Conservation (phyloP, 805 yeast species). For the Metschnikowia bowlesiae region DNA sequence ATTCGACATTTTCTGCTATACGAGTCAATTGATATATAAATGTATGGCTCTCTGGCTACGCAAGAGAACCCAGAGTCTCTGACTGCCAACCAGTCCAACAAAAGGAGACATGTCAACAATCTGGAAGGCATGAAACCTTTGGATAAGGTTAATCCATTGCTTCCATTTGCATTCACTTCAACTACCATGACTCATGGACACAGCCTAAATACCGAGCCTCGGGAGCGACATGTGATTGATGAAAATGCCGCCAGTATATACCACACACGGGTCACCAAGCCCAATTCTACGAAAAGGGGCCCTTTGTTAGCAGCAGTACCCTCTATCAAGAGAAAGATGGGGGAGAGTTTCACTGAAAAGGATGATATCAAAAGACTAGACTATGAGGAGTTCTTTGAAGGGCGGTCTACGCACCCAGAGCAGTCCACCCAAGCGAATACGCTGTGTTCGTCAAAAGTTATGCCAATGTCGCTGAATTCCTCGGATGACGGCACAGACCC, state of each 20-base stretch:
- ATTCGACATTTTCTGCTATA: background rate
- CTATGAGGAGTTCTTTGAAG: slow-evolving; percentile 9
- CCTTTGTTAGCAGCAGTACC: slow-evolving; percentile 25
- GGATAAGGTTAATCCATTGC: slow-evolving; percentile 33
- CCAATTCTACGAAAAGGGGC: slow-evolving; percentile 13
- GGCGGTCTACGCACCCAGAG: background rate
- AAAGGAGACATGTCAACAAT: background rate
- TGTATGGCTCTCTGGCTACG: background rate
- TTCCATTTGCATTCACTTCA: slow-evolving; percentile 48
- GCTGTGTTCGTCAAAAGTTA: background rate
- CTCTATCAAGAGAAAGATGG: slow-evolving; percentile 38
- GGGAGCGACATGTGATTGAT: slow-evolving; percentile 36
- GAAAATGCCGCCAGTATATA: slow-evolving; percentile 43
- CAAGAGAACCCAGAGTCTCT: background rate
- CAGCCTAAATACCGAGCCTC: slow-evolving; percentile 37
- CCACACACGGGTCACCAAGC: slow-evolving; percentile 30
- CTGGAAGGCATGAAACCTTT: background rate
- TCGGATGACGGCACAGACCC: slow-evolving; percentile 4
- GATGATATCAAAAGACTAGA: slow-evolving; percentile 36
- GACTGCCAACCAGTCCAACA: background rate
- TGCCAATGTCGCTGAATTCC: background rate
- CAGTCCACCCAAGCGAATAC: background rate
- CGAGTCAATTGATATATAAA: background rate
- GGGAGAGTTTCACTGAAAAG: slow-evolving; percentile 40
- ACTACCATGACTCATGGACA: slow-evolving; percentile 25